phyloP scores from a whole-genome alignment of 768 basidiomycete genomes.

The Phylloporus sp. region DNA sequence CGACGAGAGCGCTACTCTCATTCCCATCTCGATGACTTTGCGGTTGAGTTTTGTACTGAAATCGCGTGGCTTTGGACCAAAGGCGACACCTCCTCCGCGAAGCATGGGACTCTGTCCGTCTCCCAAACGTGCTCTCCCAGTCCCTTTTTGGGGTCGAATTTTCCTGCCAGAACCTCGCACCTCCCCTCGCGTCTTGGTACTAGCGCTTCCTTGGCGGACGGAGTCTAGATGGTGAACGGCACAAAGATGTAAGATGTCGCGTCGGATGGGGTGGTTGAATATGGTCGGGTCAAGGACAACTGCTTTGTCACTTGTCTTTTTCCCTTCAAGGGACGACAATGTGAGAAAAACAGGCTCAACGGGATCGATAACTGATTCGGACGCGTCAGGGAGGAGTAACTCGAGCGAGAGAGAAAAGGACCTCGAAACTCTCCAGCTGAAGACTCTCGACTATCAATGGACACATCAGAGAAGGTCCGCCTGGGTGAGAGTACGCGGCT shows the following conservation, averaged over 20 bases:
- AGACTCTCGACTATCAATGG: constrained; percentile 1
- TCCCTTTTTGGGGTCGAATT: constrained; percentile 88
- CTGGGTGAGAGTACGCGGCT: background rate
- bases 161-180: constrained; percentile 88
- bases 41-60: constrained; percentile 90
- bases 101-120: constrained; percentile 85
- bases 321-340: constrained; percentile 53
- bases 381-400: constrained; percentile 5
- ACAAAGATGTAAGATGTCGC: constrained; percentile 91
- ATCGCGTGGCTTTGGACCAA: constrained; percentile 88
- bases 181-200: constrained; percentile 88
- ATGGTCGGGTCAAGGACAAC: constrained; percentile 75
- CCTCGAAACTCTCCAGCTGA: constrained; percentile 11
- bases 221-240: constrained; percentile 84
- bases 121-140: constrained; percentile 85
- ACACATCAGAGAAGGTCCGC: constrained; percentile 12
- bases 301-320: constrained; percentile 41
- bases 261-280: constrained; percentile 84
- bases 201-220: constrained; percentile 88
- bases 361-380: constrained; percentile 34
- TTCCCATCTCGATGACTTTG: constrained; percentile 90
- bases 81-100: constrained; percentile 88
- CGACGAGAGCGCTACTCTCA: constrained; percentile 83
- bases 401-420: constrained; percentile 6
- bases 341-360: constrained; percentile 53